Evolutionary conservation across 768 basidiomycete species (phyloP).

Genomic region (Tricholoma saponaceum): DNA sequence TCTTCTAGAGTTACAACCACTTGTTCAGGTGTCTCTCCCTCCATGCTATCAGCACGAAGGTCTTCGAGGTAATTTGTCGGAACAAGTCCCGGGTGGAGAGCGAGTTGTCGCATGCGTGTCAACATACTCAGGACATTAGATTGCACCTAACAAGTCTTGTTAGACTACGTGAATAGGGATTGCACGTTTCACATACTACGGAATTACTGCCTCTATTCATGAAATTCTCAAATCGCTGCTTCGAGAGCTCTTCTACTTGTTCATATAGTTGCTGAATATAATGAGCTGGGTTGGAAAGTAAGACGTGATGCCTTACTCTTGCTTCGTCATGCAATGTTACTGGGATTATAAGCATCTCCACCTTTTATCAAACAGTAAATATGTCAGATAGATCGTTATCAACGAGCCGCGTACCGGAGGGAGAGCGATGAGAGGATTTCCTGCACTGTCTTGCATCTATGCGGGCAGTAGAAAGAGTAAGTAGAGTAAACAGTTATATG

Average conservation of each 20-base stretch:
- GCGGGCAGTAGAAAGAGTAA: slow-evolving; percentile 2
- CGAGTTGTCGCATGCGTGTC: slow-evolving; percentile 83
- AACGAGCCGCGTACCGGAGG: slow-evolving; percentile 48
- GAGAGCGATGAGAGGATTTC: slow-evolving; percentile 68
- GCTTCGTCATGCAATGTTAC: slow-evolving; percentile 63
- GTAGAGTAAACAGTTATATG: not conserved
- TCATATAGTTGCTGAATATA: slow-evolving; percentile 57
- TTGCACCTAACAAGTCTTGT: slow-evolving; percentile 41
- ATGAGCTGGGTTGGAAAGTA: not conserved
- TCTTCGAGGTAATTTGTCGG: slow-evolving; percentile 69
- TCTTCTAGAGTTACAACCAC: slow-evolving; percentile 47
- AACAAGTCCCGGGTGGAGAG: slow-evolving; percentile 72
- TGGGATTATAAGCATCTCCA: slow-evolving; percentile 73
- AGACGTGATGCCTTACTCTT: slow-evolving; percentile 40
- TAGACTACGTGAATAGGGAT: not conserved
- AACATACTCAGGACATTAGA: slow-evolving; percentile 75
- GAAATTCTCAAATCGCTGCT: slow-evolving; percentile 55
- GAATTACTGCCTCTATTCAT: slow-evolving; percentile 40
- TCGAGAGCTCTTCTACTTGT: slow-evolving; percentile 58
- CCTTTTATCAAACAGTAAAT: slow-evolving; percentile 33
- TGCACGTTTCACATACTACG: slow-evolving; percentile 31
- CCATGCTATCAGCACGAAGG: slow-evolving; percentile 38
- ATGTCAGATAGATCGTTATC: not conserved
- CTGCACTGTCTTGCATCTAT: slow-evolving; percentile 81
- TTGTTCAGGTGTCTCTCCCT: slow-evolving; percentile 22